phyloP scores from a whole-genome alignment of 1,139 yeast species.

The Diutina mesorugosa region DNA sequence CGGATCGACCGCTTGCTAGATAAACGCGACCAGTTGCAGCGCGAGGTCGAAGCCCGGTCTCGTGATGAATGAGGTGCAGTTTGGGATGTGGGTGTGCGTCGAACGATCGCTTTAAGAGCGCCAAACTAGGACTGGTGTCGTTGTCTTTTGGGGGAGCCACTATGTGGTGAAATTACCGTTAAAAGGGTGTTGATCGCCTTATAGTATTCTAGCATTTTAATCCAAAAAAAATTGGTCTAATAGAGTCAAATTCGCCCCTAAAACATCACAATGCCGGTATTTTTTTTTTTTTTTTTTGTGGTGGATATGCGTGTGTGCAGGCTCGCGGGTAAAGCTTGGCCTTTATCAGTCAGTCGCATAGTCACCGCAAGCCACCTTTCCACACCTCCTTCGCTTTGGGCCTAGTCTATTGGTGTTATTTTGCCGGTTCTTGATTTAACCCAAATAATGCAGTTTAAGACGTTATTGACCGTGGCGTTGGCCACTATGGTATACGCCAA shows the following conservation, averaged over 20 bases:
- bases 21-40: background rate
- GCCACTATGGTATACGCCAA: constrained; percentile 8
- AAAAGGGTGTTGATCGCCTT: background rate
- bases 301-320: background rate
- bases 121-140: too few relatives aligned
- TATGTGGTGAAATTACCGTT: too few relatives aligned
- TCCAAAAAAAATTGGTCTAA: background rate
- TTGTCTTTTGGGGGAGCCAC: too few relatives aligned
- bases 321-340: background rate
- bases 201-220: too few relatives aligned
- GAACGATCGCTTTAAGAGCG: too few relatives aligned
- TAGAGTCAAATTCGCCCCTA: background rate
- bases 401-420: background rate
- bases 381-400: background rate
- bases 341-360: background rate
- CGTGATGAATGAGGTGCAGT: background rate
- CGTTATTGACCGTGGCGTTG: constrained; percentile 5
- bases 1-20: background rate
- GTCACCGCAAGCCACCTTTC: background rate
- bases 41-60: background rate
- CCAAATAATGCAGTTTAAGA: constrained; percentile 5
- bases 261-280: background rate
- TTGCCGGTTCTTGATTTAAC: background rate
- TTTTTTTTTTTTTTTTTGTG: too few relatives aligned
- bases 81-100: too few relatives aligned